Percentiles rank a stretch among this genome's conserved stretches.
Conservation (phyloP, 345 rosid genomes). For the Gynandropsis gynandra region DNA sequence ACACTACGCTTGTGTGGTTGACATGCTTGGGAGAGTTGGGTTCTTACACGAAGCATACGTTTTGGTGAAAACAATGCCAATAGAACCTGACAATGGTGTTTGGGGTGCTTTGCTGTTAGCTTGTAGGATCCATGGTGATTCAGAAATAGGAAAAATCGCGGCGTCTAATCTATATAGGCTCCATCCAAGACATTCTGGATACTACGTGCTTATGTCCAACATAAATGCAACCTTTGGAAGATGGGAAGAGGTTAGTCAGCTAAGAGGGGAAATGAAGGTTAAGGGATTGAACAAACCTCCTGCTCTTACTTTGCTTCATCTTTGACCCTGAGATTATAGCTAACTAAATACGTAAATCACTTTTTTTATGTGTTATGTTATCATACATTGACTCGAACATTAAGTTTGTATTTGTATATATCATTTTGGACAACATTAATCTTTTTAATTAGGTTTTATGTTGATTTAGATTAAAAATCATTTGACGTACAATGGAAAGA, state of each 20-base stretch:
- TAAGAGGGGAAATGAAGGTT: conserved; percentile 42
- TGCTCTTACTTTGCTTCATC: conserved; percentile 42
- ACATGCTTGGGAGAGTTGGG: conserved; percentile 59
- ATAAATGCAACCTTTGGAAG: conserved; percentile 47
- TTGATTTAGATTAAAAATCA: too few species aligned
- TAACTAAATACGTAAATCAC: too few species aligned
- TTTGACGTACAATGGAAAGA: too few species aligned
- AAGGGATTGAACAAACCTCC: conserved; percentile 54
- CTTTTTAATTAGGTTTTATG: too few species aligned
- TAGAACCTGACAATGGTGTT: conserved; percentile 35
- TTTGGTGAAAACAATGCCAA: conserved; percentile 44
- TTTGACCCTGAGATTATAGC: too few species aligned
- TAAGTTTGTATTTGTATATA: too few species aligned
- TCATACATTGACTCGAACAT: too few species aligned
- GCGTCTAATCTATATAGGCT: conserved; percentile 38
- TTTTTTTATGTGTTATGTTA: too few species aligned
- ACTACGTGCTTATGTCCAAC: conserved; percentile 48
- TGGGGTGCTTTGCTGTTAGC: conserved; percentile 64
- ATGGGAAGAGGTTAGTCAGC: conserved; percentile 46
- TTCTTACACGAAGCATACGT: conserved; percentile 39
- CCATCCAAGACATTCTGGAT: conserved; percentile 48
- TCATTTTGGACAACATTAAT: too few species aligned
- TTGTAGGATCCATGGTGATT: conserved; percentile 46
- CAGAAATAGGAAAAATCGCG: conserved; percentile 38
- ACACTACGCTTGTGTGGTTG: conserved; percentile 61